phyloP scores from a whole-genome alignment of 2,329 filamentous ascomycete species.

The Trichophyton simii region DNA sequence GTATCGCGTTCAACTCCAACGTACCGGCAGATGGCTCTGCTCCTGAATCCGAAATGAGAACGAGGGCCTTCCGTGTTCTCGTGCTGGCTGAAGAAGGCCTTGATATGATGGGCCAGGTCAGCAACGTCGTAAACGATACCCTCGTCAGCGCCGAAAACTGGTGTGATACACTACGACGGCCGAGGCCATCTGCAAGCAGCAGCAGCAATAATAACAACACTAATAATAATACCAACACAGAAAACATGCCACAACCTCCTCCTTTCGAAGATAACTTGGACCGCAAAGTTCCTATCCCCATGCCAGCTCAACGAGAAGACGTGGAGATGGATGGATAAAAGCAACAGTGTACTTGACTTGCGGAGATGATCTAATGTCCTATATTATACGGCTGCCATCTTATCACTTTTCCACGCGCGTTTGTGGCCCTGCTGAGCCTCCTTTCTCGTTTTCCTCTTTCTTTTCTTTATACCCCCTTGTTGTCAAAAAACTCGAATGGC shows the following conservation, averaged over 20 bases:
- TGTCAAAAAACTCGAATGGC: background rate
- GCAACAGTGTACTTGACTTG: constrained; percentile 15
- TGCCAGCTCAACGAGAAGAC: constrained; percentile 16
- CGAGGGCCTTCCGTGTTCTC: constrained; percentile 61
- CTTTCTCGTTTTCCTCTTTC: background rate
- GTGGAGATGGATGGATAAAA: constrained; percentile 25
- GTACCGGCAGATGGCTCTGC: constrained; percentile 23
- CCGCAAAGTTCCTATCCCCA: constrained; percentile 13
- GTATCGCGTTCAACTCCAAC: constrained; percentile 49
- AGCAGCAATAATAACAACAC: background rate
- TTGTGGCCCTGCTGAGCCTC: background rate
- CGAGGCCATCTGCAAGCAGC: constrained; percentile 16
- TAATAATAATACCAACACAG: background rate
- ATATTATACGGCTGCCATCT: background rate
- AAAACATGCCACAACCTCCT: constrained; percentile 1
- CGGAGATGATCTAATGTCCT: background rate
- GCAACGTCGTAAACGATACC: constrained; percentile 73
- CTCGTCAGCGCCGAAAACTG: constrained; percentile 83
- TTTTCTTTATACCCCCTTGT: background rate
- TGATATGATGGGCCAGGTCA: constrained; percentile 90
- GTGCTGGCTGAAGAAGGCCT: constrained; percentile 80
- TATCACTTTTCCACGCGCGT: background rate
- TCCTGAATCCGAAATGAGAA: constrained; percentile 35
- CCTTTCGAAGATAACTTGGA: constrained; percentile 1
- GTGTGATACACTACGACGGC: constrained; percentile 63